These are phyloP conservation scores for Boletus rufocinnamomeus DNA, from an alignment of 768 basidiomycete species.

Conservation along the genomic window DNA sequence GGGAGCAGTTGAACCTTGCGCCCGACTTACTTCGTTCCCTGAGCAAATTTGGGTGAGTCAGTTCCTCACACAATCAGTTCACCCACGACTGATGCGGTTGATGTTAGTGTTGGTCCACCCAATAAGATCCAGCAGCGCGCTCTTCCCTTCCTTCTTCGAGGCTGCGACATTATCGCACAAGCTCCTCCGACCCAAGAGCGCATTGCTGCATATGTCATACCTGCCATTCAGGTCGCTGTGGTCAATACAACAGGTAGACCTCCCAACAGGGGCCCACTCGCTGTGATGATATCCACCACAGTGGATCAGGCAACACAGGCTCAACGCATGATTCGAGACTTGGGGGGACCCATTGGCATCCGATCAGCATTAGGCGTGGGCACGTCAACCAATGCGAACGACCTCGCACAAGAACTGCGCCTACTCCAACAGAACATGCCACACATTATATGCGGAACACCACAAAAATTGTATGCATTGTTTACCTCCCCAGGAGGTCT, in stretches of 20 bases:
- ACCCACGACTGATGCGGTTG: constrained; percentile 16
- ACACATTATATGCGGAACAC: constrained; percentile 95
- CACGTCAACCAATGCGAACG: constrained; percentile 59
- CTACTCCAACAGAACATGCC: constrained; percentile 89
- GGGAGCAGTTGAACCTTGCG: constrained; percentile 88
- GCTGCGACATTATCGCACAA: constrained; percentile 97
- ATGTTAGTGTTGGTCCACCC: constrained; percentile 84
- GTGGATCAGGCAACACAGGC: constrained; percentile 99
- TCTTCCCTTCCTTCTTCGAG: constrained; percentile 90
- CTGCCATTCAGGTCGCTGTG: constrained; percentile 81
- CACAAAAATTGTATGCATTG: constrained; percentile 92
- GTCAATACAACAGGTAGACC: constrained; percentile 57
- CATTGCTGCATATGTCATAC: constrained; percentile 96
- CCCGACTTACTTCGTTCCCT: constrained; percentile 88
- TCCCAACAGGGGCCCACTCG: constrained; percentile 73
- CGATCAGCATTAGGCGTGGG: constrained; percentile 89
- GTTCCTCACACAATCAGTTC: constrained; percentile 8
- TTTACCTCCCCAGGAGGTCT: constrained; percentile 82
- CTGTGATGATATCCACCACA: constrained; percentile 95
- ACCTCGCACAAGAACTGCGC: constrained; percentile 74
- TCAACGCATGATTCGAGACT: constrained; percentile 90
- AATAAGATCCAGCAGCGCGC: constrained; percentile 99
- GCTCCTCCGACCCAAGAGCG: constrained; percentile 98
- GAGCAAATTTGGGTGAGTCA: constrained; percentile 86
- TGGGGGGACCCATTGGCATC: constrained; percentile 92